phyloP scores from a whole-genome alignment of 1,284 basidiomycete species.

The Takashimella koratensis region DNA sequence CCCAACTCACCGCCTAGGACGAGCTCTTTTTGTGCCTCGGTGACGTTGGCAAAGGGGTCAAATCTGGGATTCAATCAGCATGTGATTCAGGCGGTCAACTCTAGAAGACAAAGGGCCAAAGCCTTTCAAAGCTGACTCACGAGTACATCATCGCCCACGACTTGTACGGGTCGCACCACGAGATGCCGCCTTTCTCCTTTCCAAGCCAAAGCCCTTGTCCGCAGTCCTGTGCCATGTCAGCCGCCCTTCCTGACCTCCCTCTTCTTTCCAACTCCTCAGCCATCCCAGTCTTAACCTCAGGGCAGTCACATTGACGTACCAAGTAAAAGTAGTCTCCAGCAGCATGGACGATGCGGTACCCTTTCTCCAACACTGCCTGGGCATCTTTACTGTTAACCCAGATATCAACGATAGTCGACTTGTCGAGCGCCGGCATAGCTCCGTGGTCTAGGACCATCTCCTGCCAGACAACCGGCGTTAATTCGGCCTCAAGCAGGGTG shows the following conservation, averaged over 20 bases:
- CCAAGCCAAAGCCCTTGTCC: conserved; percentile 77
- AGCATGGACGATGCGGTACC: conserved; percentile 63
- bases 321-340: conserved; percentile 74
- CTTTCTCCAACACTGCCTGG: conserved; percentile 57
- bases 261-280: background rate
- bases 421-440: conserved; percentile 57
- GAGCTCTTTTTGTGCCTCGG: conserved; percentile 53
- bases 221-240: conserved; percentile 63
- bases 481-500: conserved; percentile 51
- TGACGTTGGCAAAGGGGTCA: conserved; percentile 63
- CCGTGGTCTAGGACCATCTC: conserved; percentile 58
- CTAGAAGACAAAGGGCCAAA: conserved; percentile 1
- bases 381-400: conserved; percentile 69
- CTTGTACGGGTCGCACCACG: conserved; percentile 72
- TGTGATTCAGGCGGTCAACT: too few relatives aligned
- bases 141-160: conserved; percentile 63
- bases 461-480: conserved; percentile 69
- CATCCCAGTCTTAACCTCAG: background rate
- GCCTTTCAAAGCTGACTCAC: conserved; percentile 9
- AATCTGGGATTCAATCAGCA: conserved; percentile 58
- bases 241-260: background rate
- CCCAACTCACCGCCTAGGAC: conserved; percentile 61
- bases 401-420: conserved; percentile 66
- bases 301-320: conserved; percentile 41
- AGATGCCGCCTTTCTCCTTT: conserved; percentile 53